phyloP scores from a whole-genome alignment of 1,284 basidiomycete species.

The Fomitopsis pinicola region DNA sequence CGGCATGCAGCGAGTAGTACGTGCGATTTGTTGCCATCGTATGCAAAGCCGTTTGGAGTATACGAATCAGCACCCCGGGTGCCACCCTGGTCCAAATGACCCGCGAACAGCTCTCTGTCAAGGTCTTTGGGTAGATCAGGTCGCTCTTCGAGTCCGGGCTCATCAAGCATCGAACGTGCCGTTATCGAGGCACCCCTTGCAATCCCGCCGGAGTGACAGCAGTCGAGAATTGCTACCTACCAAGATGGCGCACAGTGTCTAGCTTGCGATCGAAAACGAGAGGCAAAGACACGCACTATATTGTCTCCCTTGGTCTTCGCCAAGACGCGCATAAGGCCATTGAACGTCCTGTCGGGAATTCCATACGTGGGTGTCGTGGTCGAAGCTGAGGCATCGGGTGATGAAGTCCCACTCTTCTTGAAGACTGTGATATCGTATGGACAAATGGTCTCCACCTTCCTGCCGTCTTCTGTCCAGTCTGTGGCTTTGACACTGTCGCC shows the following conservation, averaged over 20 bases:
- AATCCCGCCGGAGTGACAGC: background rate
- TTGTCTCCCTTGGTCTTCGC: slow-evolving; percentile 8
- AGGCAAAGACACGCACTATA: slow-evolving; percentile 2
- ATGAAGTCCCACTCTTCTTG: no score
- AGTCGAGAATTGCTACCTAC: slow-evolving; percentile 3
- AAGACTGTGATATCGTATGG: no score
- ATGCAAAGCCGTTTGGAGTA: background rate
- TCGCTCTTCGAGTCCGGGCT: background rate
- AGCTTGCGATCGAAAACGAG: background rate
- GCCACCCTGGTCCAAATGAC: background rate
- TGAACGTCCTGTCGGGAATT: slow-evolving; percentile 9
- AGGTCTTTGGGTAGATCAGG: background rate
- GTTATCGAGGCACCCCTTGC: background rate
- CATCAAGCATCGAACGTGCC: background rate
- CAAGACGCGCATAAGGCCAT: slow-evolving; percentile 2
- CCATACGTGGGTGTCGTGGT: background rate
- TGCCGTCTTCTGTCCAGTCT: no score
- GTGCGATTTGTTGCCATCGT: slow-evolving; percentile 1
- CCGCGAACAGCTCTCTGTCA: background rate
- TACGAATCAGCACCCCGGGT: no score
- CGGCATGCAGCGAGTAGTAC: slow-evolving; percentile 12
- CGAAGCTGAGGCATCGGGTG: no score
- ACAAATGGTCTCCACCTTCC: no score
- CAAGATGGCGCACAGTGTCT: no score
- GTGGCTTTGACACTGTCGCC: no score